phyloP scores from a whole-genome alignment of 306 rosid species.

The Prunus davidiana region DNA sequence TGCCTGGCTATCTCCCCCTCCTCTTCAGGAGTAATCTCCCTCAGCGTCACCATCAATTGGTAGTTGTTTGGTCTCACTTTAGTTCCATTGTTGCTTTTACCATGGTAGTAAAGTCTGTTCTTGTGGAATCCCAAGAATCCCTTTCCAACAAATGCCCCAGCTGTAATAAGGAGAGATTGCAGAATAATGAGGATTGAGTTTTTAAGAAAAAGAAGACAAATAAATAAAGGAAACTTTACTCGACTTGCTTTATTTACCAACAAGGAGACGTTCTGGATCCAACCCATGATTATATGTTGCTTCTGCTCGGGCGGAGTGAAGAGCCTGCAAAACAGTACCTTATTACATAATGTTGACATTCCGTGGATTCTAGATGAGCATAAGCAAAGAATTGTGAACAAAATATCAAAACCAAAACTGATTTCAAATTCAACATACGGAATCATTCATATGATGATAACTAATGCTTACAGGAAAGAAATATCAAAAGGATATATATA shows the following conservation, averaged over 20 bases:
- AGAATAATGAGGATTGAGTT: slow-evolving; percentile 21
- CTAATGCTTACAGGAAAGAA: not conserved
- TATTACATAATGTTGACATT: not conserved
- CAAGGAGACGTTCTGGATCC: slow-evolving; percentile 79
- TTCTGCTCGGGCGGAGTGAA: slow-evolving; percentile 84
- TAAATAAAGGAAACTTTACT: slow-evolving; percentile 2
- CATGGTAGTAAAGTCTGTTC: slow-evolving; percentile 51
- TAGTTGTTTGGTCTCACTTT: slow-evolving; percentile 62
- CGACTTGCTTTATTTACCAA: slow-evolving; percentile 46
- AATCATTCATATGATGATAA: not conserved
- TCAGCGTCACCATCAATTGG: slow-evolving; percentile 67
- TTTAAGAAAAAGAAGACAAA: not conserved
- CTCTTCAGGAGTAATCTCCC: slow-evolving; percentile 84
- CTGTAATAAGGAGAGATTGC: slow-evolving; percentile 31
- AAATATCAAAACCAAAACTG: not conserved
- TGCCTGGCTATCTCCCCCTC: slow-evolving; percentile 80
- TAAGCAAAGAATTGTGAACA: not conserved
- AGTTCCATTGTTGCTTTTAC: slow-evolving; percentile 42
- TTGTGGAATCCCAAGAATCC: slow-evolving; percentile 38
- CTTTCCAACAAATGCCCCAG: slow-evolving; percentile 79
- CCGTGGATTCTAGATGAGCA: not conserved
- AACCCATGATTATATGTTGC: slow-evolving; percentile 86
- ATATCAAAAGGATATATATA: not conserved
- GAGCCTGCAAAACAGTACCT: slow-evolving; percentile 50
- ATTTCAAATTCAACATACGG: not conserved